phyloP scores from a whole-genome alignment of 495 filamentous ascomycete species.

The Penicillium atrosanguineum region DNA sequence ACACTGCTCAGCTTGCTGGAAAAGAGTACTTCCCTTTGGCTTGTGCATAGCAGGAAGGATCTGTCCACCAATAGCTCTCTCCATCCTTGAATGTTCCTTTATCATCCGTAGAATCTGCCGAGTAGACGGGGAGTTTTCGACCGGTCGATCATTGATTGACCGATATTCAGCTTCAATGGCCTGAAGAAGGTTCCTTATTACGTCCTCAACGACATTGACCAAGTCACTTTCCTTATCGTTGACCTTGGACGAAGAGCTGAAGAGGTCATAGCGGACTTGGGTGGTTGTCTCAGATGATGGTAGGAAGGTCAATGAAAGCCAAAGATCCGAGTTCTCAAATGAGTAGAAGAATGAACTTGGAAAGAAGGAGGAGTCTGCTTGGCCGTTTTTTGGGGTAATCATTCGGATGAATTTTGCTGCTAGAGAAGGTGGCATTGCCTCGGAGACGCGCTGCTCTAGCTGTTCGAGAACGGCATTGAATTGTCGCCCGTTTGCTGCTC shows the following conservation, averaged over 20 bases:
- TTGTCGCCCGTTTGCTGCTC: constrained; percentile 6
- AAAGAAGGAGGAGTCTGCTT: constrained; percentile 8
- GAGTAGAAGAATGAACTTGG: constrained; percentile 17
- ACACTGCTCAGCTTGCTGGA: constrained; percentile 38
- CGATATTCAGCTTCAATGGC: constrained; percentile 7
- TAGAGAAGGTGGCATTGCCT: constrained; percentile 1
- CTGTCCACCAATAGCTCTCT: constrained; percentile 20
- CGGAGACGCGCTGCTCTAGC: constrained; percentile 8
- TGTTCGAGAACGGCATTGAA: constrained; percentile 7
- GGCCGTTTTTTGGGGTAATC: neutral
- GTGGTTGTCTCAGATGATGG: constrained; percentile 21
- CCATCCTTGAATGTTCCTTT: constrained; percentile 31
- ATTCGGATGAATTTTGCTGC: constrained; percentile 3
- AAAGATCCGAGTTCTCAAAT: constrained; percentile 12
- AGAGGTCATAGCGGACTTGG: constrained; percentile 22
- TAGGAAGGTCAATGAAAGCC: constrained; percentile 15
- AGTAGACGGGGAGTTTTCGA: neutral
- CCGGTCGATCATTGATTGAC: neutral
- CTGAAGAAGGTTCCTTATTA: neutral
- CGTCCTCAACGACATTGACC: neutral
- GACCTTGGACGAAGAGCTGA: constrained; percentile 1
- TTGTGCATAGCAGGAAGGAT: constrained; percentile 33
- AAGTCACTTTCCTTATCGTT: neutral
- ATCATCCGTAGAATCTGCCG: constrained; percentile 19
- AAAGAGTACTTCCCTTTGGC: constrained; percentile 27